phyloP scores from a whole-genome alignment of 1,139 yeast species.

The Pichia sp. region DNA sequence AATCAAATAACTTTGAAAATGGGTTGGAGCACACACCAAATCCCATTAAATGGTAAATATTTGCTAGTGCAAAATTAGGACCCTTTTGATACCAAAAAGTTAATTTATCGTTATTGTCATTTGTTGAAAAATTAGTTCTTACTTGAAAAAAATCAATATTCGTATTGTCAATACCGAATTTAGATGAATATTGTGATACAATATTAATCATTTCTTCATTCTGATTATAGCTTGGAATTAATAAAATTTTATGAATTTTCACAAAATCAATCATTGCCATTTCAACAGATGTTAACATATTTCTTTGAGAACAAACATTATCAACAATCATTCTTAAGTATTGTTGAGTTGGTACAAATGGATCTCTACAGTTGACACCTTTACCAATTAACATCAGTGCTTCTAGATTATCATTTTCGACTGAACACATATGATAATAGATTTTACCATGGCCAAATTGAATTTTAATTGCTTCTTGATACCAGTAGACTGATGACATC shows the following conservation, averaged over 20 bases:
- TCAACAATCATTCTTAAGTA: constrained; percentile 71
- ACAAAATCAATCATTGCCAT: constrained; percentile 60
- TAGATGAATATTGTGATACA: constrained; percentile 61
- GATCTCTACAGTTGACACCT: constrained; percentile 70
- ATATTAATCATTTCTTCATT: constrained; percentile 51
- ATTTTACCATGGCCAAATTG: constrained; percentile 75
- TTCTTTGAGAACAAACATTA: constrained; percentile 66
- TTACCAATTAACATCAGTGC: constrained; percentile 75
- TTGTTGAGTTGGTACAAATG: constrained; percentile 75
- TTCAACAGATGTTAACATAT: constrained; percentile 51
- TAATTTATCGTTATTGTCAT: constrained; percentile 38
- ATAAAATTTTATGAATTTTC: constrained; percentile 54
- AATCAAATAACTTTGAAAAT: constrained; percentile 61
- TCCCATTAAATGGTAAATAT: constrained; percentile 66
- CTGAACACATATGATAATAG: constrained; percentile 78
- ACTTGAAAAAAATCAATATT: constrained; percentile 55
- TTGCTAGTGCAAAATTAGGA: constrained; percentile 66
- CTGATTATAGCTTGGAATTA: constrained; percentile 42
- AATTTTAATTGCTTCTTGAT: constrained; percentile 59
- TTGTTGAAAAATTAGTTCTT: constrained; percentile 37
- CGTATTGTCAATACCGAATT: constrained; percentile 61
- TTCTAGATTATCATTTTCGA: constrained; percentile 71
- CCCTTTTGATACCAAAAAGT: constrained; percentile 74
- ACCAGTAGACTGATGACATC: constrained; percentile 72
- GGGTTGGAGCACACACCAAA: constrained; percentile 72